These are phyloP conservation scores for Kappamyces sp. DNA, from an alignment of 192 early-diverging fungal genomes.

Conservation along the genomic window DNA sequence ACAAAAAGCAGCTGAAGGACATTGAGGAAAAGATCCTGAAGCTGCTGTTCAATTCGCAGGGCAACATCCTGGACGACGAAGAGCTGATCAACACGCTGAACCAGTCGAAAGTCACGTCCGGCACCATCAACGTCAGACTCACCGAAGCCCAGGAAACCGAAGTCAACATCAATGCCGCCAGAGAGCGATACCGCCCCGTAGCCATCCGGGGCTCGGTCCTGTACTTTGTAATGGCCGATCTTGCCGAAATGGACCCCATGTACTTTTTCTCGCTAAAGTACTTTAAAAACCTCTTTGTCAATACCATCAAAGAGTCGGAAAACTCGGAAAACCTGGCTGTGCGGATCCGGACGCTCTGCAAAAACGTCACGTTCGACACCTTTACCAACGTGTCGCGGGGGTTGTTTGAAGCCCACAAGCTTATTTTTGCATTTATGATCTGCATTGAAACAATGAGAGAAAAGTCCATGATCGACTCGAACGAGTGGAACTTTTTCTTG, in stretches of 20 bases:
- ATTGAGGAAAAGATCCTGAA: conserved; percentile 60
- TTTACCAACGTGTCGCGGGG: conserved; percentile 53
- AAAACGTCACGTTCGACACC: conserved; percentile 46
- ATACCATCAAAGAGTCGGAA: conserved; percentile 44
- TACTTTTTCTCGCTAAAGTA: conserved; percentile 62
- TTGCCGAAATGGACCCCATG: conserved; percentile 60
- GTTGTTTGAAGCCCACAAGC: conserved; percentile 57
- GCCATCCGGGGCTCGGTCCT: conserved; percentile 55
- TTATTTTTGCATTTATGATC: conserved; percentile 55
- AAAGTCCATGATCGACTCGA: conserved; percentile 29
- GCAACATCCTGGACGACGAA: conserved; percentile 64
- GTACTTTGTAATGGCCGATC: conserved; percentile 57
- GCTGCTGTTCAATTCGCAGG: conserved; percentile 54
- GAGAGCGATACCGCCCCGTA: conserved; percentile 56
- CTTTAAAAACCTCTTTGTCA: conserved; percentile 57
- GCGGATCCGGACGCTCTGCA: conserved; percentile 46
- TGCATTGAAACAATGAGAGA: conserved; percentile 50
- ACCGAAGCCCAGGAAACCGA: conserved; percentile 52
- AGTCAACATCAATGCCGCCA: conserved; percentile 49
- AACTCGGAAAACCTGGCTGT: conserved; percentile 41
- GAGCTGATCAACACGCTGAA: conserved; percentile 59
- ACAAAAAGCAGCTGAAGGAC: conserved; percentile 56
- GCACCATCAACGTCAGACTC: conserved; percentile 53
- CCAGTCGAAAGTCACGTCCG: conserved; percentile 60
- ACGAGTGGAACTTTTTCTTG: conserved; percentile 57